Percentiles rank a stretch among this genome's conserved stretches.
These are phyloP conservation scores for Massariosphaeria phaeospora DNA, from an alignment of 495 filamentous ascomycete species.

Conservation along the genomic window DNA sequence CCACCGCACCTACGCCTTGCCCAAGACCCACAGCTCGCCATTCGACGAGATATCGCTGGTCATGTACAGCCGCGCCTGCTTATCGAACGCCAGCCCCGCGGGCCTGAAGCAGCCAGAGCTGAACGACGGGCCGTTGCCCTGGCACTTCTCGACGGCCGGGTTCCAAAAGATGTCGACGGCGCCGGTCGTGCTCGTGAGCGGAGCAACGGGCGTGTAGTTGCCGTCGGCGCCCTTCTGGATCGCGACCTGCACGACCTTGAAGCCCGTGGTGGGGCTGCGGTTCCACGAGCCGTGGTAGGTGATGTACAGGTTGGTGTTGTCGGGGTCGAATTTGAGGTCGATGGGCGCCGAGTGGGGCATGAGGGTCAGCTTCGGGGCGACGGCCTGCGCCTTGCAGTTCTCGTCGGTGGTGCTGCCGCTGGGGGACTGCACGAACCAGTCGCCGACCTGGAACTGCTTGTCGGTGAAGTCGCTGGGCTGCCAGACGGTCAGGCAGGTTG, in stretches of 20 bases:
- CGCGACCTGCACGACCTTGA: slow-evolving; percentile 23
- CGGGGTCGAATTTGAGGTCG: slow-evolving; percentile 27
- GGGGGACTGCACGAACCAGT: slow-evolving; percentile 28
- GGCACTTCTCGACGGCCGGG: slow-evolving; percentile 27
- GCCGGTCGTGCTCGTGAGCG: slow-evolving; percentile 13
- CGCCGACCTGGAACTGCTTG: slow-evolving; percentile 29
- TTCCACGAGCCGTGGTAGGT: slow-evolving; percentile 30
- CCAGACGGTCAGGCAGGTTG: slow-evolving; percentile 32
- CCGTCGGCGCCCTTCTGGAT: slow-evolving; percentile 22
- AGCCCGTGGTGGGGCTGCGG: slow-evolving; percentile 24
- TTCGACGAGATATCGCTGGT: slow-evolving; percentile 19
- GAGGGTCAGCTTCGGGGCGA: slow-evolving; percentile 7
- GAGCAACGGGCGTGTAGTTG: slow-evolving; percentile 12
- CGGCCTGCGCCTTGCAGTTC: slow-evolving; percentile 11
- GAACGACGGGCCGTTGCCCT: slow-evolving; percentile 24
- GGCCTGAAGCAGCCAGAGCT: slow-evolving; percentile 29
- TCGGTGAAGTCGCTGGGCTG: slow-evolving; percentile 27
- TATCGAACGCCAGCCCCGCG: slow-evolving; percentile 23
- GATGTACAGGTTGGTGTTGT: slow-evolving; percentile 14
- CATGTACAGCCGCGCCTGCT: slow-evolving; percentile 23
- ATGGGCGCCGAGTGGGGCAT: slow-evolving; percentile 31
- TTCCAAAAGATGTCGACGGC: slow-evolving; percentile 23
- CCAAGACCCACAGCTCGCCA: slow-evolving; percentile 30
- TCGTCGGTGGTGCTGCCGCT: slow-evolving; percentile 21
- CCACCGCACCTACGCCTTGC: slow-evolving; percentile 17